phyloP scores from a whole-genome alignment of 805 yeast species.

The Kodamaea neixiangensis region DNA sequence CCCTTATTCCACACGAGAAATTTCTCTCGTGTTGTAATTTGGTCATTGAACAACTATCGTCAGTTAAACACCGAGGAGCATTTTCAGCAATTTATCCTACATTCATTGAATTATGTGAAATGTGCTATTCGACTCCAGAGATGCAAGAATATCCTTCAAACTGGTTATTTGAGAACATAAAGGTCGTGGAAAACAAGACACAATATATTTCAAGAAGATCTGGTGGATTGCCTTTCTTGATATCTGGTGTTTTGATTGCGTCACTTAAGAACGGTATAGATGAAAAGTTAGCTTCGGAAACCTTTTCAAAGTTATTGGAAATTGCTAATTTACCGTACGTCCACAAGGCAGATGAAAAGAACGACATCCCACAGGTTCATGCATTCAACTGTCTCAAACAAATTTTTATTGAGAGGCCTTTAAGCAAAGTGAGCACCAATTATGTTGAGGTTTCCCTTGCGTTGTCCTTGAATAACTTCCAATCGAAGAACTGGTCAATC shows the following conservation, averaged over 20 bases:
- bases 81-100: constrained; percentile 87
- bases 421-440: constrained; percentile 53
- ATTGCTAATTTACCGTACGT: constrained; percentile 57
- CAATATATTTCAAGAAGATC: constrained; percentile 85
- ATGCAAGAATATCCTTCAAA: constrained; percentile 42
- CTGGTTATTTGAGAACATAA: constrained; percentile 65
- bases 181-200: constrained; percentile 52
- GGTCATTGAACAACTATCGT: constrained; percentile 64
- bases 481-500: constrained; percentile 76
- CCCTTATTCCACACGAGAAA: constrained; percentile 12
- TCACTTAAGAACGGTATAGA: constrained; percentile 18
- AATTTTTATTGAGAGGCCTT: constrained; percentile 67
- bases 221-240: constrained; percentile 84
- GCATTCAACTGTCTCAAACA: constrained; percentile 85
- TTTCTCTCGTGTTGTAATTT: constrained; percentile 51
- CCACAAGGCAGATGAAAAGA: constrained; percentile 50
- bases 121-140: constrained; percentile 43
- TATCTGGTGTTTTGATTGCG: constrained; percentile 72
- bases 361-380: constrained; percentile 89
- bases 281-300: constrained; percentile 38
- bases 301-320: constrained; percentile 52
- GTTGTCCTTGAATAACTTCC: constrained; percentile 62
- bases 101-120: constrained; percentile 62
- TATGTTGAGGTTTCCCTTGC: constrained; percentile 60
- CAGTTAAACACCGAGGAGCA: constrained; percentile 88